Conservation (phyloP, 2,329 filamentous ascomycete genomes). For the Mariannaea sp. region DNA sequence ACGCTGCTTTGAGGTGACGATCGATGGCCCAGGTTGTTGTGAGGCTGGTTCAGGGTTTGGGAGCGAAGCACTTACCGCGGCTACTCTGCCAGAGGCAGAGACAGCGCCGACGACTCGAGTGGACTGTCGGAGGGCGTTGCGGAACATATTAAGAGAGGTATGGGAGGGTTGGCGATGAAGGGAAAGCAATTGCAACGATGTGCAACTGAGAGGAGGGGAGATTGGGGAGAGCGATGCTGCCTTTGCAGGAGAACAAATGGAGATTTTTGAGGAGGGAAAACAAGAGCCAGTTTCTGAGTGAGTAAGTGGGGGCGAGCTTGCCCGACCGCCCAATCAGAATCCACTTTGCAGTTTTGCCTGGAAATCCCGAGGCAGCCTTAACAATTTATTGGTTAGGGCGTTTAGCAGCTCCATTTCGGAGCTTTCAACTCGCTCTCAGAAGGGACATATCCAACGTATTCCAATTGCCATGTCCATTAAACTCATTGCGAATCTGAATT, state of each 20-base stretch:
- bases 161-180: conserved; percentile 56
- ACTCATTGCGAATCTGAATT: too few relatives aligned
- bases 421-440: conserved; percentile 32
- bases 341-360: conserved; percentile 46
- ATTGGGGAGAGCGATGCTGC: conserved; percentile 57
- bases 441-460: conserved; percentile 23
- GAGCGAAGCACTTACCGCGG: conserved; percentile 76
- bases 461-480: neutral
- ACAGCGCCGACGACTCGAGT: conserved; percentile 92
- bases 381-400: conserved; percentile 42
- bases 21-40: conserved; percentile 49
- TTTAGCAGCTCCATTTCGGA: conserved; percentile 34
- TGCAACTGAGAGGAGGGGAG: conserved; percentile 68
- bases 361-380: conserved; percentile 46
- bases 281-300: conserved; percentile 49
- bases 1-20: conserved; percentile 44
- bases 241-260: conserved; percentile 53
- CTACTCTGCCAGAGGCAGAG: conserved; percentile 89
- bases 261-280: conserved; percentile 51
- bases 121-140: conserved; percentile 97
- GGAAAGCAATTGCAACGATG: conserved; percentile 65
- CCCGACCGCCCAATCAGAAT: conserved; percentile 42
- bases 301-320: conserved; percentile 46
- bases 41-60: conserved; percentile 47
- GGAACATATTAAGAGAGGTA: conserved; percentile 79